phyloP scores from a whole-genome alignment of 768 basidiomycete species.

The Suillus plorans region DNA sequence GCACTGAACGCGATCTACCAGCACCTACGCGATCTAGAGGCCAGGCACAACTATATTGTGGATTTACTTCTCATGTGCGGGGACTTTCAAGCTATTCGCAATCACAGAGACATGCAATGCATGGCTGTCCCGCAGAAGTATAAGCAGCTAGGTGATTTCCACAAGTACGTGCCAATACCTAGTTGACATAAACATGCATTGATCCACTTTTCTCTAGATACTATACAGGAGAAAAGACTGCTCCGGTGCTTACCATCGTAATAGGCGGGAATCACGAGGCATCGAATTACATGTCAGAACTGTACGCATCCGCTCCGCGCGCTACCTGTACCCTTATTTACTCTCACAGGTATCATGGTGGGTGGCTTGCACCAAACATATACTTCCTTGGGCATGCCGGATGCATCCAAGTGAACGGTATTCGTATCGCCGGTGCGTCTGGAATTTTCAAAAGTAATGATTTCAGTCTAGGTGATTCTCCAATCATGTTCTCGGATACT shows the following conservation, averaged over 20 bases:
- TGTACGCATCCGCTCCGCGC: constrained; percentile 50
- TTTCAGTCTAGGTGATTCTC: constrained; percentile 58
- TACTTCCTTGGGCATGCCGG: constrained; percentile 95
- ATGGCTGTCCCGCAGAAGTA: constrained; percentile 94
- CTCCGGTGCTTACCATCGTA: constrained; percentile 86
- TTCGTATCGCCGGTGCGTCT: constrained; percentile 87
- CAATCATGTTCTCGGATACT: constrained; percentile 3
- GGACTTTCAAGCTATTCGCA: constrained; percentile 93
- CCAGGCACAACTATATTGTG: constrained; percentile 60
- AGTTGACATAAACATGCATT: neutral
- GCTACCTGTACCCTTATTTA: constrained; percentile 6
- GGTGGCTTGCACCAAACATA: constrained; percentile 95
- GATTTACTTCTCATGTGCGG: constrained; percentile 92
- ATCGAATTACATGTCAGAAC: constrained; percentile 94
- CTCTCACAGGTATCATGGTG: constrained; percentile 80
- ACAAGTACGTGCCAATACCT: constrained; percentile 49
- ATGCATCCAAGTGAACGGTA: constrained; percentile 81
- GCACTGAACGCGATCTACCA: constrained; percentile 85
- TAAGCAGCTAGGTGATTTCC: constrained; percentile 78
- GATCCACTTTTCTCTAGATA: constrained; percentile 52
- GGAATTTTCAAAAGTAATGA: constrained; percentile 87
- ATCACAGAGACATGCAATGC: constrained; percentile 78
- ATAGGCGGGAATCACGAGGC: constrained; percentile 99
- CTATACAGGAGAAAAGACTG: constrained; percentile 78
- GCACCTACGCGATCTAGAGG: constrained; percentile 64